Conservation (phyloP, 169 alveolate genomes). For the Miamiensis avidus region DNA sequence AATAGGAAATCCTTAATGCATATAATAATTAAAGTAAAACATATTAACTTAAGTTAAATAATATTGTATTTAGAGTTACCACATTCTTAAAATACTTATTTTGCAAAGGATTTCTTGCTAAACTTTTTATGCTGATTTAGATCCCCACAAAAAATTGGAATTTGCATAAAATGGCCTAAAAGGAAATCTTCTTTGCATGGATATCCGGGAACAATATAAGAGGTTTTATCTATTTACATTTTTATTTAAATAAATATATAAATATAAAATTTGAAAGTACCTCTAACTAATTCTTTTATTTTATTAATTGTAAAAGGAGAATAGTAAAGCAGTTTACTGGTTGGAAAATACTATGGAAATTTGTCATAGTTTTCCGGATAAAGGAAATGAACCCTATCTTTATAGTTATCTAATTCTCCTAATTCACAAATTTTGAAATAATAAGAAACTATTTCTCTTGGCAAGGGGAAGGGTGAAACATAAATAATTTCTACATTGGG, state of each 20-base stretch:
- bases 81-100: constrained; percentile 70
- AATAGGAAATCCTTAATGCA: constrained; percentile 54
- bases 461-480: constrained; percentile 58
- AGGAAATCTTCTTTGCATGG: constrained; percentile 73
- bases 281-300: constrained; percentile 44
- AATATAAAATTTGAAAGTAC: not conserved
- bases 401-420: constrained; percentile 55
- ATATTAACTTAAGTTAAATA: no score
- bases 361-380: constrained; percentile 54
- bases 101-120: constrained; percentile 76
- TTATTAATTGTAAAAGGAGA: constrained; percentile 63
- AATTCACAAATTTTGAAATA: constrained; percentile 63
- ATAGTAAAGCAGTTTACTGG: constrained; percentile 52
- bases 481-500: constrained; percentile 69
- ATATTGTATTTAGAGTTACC: constrained; percentile 11
- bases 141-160: constrained; percentile 80
- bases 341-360: constrained; percentile 56
- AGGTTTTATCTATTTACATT: not conserved
- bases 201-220: constrained; percentile 72
- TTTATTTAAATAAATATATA: not conserved
- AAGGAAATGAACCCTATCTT: constrained; percentile 50
- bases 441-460: constrained; percentile 62
- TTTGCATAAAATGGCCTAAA: constrained; percentile 62
- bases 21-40: no score
- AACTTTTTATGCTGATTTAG: constrained; percentile 58